phyloP scores from a whole-genome alignment of 2,329 filamentous ascomycete genomes.

The Paracoccidioides brasiliensis region DNA sequence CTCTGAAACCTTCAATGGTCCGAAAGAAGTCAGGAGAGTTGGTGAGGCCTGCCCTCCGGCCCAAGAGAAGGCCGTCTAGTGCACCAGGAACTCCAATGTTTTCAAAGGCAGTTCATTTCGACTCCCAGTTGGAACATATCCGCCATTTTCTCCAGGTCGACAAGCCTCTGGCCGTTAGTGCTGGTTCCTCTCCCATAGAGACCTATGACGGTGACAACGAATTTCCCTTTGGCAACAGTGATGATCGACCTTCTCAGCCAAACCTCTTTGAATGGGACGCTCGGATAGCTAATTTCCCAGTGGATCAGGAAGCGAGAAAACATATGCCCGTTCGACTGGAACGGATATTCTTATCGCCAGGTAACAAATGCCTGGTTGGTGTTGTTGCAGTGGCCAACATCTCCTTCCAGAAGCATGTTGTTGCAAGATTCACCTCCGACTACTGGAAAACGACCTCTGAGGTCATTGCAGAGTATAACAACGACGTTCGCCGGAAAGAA shows the following conservation, averaged over 20 bases:
- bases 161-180: slow-evolving; percentile 87
- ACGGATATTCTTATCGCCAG: slow-evolving; percentile 70
- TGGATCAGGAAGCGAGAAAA: slow-evolving; percentile 49
- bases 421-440: slow-evolving; percentile 90
- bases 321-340: slow-evolving; percentile 64
- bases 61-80: slow-evolving; percentile 71
- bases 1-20: slow-evolving; percentile 74
- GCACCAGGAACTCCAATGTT: slow-evolving; percentile 97
- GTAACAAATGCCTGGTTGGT: slow-evolving; percentile 77
- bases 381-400: slow-evolving; percentile 76
- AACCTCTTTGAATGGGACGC: slow-evolving; percentile 73
- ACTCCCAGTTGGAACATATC: slow-evolving; percentile 90
- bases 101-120: slow-evolving; percentile 95
- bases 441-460: slow-evolving; percentile 99
- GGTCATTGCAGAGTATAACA: slow-evolving; percentile 73
- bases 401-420: slow-evolving; percentile 75
- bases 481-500: slow-evolving; percentile 59
- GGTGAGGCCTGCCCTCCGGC: slow-evolving; percentile 78
- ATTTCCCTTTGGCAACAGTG: slow-evolving; percentile 63
- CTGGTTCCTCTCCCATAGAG: slow-evolving; percentile 81
- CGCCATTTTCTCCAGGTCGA: slow-evolving; percentile 92
- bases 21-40: slow-evolving; percentile 97
- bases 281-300: slow-evolving; percentile 68
- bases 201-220: slow-evolving; percentile 75
- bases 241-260: slow-evolving; percentile 26